Conservation (phyloP, 2,329 filamentous ascomycete species). For the Plenodomus biglobosus region DNA sequence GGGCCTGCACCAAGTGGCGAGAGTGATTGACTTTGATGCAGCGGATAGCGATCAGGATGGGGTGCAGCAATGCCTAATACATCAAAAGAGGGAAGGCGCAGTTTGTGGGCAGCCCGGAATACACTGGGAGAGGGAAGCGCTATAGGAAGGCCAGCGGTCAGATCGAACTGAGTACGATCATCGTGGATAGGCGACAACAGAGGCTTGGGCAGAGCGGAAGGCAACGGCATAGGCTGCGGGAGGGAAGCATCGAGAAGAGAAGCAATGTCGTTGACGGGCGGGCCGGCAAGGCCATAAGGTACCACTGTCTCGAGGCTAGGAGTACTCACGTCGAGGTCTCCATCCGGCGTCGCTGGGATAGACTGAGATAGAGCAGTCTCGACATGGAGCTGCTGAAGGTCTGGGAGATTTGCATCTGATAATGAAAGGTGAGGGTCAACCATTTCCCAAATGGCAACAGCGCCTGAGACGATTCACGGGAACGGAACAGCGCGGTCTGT, state of each 20-base stretch:
- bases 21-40: constrained; percentile 29
- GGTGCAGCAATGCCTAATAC: constrained; percentile 54
- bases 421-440: constrained; percentile 7
- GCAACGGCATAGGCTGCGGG: constrained; percentile 33
- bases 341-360: constrained; percentile 26
- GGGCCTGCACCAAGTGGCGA: constrained; percentile 41
- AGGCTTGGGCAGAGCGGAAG: constrained; percentile 23
- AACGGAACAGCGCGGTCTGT: constrained; percentile 9
- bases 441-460: neutral
- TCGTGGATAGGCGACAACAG: constrained; percentile 32
- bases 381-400: constrained; percentile 14
- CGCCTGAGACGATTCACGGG: constrained; percentile 16
- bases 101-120: constrained; percentile 38
- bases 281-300: constrained; percentile 8
- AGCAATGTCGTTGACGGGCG: constrained; percentile 17
- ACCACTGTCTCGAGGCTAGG: constrained; percentile 15
- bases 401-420: constrained; percentile 5
- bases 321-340: constrained; percentile 13
- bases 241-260: constrained; percentile 34
- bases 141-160: constrained; percentile 31
- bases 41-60: constrained; percentile 46
- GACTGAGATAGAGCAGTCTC: constrained; percentile 15
- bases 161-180: constrained; percentile 26
- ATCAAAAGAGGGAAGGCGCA: constrained; percentile 59
- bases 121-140: constrained; percentile 37